phyloP scores from a whole-genome alignment of 75 land plant species.

The Selaginella moellendorffii region DNA sequence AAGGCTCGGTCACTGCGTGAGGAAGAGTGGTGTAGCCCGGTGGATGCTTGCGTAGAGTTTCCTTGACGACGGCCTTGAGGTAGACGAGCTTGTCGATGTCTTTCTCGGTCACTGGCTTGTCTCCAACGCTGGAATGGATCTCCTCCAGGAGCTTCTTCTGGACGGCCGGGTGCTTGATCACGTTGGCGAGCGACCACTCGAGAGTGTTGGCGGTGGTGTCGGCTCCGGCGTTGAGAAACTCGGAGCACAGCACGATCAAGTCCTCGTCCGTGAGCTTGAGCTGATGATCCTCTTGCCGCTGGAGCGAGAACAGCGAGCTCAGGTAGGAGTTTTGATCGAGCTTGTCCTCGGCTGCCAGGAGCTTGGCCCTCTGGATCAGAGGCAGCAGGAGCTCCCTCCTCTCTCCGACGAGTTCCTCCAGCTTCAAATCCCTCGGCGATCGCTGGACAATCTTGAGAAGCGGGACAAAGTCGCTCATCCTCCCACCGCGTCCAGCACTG shows the following conservation, averaged over 20 bases:
- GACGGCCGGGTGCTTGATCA: slow-evolving; percentile 32
- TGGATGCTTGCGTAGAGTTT: slow-evolving; percentile 59
- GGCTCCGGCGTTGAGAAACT: slow-evolving; percentile 55
- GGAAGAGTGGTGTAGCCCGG: slow-evolving; percentile 44
- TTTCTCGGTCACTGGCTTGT: slow-evolving; percentile 20
- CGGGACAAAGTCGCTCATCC: slow-evolving; percentile 3
- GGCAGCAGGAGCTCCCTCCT: background rate
- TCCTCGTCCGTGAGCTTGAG: slow-evolving; percentile 29
- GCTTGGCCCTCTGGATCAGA: background rate
- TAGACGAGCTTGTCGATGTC: slow-evolving; percentile 45
- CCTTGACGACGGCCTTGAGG: slow-evolving; percentile 47
- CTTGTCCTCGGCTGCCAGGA: background rate
- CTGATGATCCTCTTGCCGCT: background rate
- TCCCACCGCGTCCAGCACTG: background rate
- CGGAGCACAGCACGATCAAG: slow-evolving; percentile 48
- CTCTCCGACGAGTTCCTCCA: background rate
- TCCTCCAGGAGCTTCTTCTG: slow-evolving; percentile 44
- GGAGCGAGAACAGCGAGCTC: background rate
- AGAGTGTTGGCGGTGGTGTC: slow-evolving; percentile 49
- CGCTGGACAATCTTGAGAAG: background rate
- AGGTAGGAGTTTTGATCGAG: background rate
- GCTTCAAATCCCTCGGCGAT: background rate
- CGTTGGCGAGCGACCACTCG: slow-evolving; percentile 62
- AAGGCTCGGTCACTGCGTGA: slow-evolving; percentile 34
- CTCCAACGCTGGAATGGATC: slow-evolving; percentile 22